Base-by-base conservation (phyloP, 1,284 basidiomycete species). In the Puccinia brachypodii region DNA sequence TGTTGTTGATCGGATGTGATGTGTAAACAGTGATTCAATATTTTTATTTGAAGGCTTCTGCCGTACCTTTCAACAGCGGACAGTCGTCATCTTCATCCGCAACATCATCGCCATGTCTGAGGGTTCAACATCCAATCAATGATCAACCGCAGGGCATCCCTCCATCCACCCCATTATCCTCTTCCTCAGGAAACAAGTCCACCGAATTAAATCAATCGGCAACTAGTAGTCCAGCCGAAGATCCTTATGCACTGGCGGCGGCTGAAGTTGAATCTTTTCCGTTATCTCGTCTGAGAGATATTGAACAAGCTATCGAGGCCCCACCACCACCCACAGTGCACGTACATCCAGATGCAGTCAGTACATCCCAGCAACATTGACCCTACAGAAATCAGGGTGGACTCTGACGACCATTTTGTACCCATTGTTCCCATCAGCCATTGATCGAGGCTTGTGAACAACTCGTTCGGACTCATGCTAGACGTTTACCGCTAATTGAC, bases 11-110 rank as follows among this genome's bases (percentile, higher is more conserved):
- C 28, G 62, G 62, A 14, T 22, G n/a, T 40, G 58, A 76, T 86
- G 94, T 97, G 86, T 96, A 97, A 83, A 95, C 97, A 86, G 91
- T 98, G 83, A 98, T 98, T 83, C 95, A 98, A 86, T 96, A 95
- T 88, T 98, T 97, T 87, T 96, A 96, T 86, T 90, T 92, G 80
- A 89, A 88, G 3, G 92, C 92, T 22, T 91, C 93, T 11, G 91
- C 91, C 47, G 25, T 33, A 25, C 69, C 58, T 13, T 36, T 73
- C 33, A 44, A 64, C 11, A 81, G 47, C n/a, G 28, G 28, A 13
- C 62, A 56, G 6, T 62, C 42, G 6, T 69, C 58, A 1, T 64
- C 42, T 7, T 74, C 69, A 33, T 81, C 79, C 53, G 60, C 42
- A 40, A 56, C 78, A 36, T 73, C 71, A 19, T 74, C 79, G 36